Evolutionary conservation across 345 rosid genomes (phyloP), one percentile per base, ranked within the genome.

Genomic region (Pistacia vera): DNA sequence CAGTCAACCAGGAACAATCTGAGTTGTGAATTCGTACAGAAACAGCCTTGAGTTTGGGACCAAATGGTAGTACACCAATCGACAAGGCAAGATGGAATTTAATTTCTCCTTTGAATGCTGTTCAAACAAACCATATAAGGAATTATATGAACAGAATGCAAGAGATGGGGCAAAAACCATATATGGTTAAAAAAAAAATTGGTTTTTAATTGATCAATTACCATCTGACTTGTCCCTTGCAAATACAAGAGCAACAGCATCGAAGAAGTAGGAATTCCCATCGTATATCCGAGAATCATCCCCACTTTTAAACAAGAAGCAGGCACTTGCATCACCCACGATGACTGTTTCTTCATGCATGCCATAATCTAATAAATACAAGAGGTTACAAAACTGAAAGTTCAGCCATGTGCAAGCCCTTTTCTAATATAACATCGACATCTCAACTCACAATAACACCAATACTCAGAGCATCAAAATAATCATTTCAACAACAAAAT

Each of bases 241-340:
- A 68, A 87, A 82, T 36, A 85, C 89, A 66, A 87, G 87, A 62
- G 86, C 85, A 10, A 82, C 83, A 18, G 82, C 86, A 62, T 83
- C 84, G 52, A 75, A 52, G 51, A 38, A 57, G 62, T 41, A 79
- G 11, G 4, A n/a, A 70, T 71, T 30, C 11, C n/a, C 14, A 8
- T 41, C 5, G 41, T 63, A 54, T 41, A 60, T 57, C 49, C 2
- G 64, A 60, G 74, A 54, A 77, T 8, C 28, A 22, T 65, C 52
- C 30, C 46, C 64, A 28, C 66, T 79, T 36, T 25, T 74, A 69
- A 79, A 81, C 68, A 80, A 48, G 41, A 83, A 83, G 68, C 68
- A 16, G 18, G 77, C 77, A 61, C 77, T 75, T 61, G 86, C 83
- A 78, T 83, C 89, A 10, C 90, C 89, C 5, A 79, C 83, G 4